These are phyloP conservation scores for Wallacemonas collosoma DNA, from an alignment of 208 protist genomes.

Conservation along the genomic window DNA sequence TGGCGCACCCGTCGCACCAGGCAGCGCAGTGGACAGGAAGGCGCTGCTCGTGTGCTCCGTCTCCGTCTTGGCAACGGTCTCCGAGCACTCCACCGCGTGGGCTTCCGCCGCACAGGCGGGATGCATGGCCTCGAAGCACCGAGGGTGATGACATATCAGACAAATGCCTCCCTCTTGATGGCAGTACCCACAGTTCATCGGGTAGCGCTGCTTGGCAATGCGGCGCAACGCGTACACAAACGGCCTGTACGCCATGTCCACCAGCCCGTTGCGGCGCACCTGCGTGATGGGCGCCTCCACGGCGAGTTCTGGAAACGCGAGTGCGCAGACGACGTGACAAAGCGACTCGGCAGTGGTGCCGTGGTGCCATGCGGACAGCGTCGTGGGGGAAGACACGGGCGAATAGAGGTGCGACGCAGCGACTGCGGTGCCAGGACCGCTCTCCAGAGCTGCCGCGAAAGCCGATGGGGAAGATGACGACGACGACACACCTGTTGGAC, in stretches of 20 bases:
- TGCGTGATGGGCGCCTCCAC: constrained; percentile 32
- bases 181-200: constrained; percentile 62
- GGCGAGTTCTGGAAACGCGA: constrained; percentile 56
- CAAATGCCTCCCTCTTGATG: constrained; percentile 38
- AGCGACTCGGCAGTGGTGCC: constrained; percentile 19
- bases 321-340: constrained; percentile 66
- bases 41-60: constrained; percentile 4
- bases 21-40: background rate
- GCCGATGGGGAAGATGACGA: background rate
- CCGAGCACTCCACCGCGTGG: constrained; percentile 57
- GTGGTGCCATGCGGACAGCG: background rate
- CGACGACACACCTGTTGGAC: background rate
- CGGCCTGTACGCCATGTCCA: constrained; percentile 41
- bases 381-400: background rate
- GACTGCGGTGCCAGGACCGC: background rate
- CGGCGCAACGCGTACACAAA: constrained; percentile 37
- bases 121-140: constrained; percentile 76
- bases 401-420: background rate
- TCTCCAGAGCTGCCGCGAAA: background rate
- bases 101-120: constrained; percentile 64
- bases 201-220: constrained; percentile 34
- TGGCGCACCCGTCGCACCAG: background rate
- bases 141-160: constrained; percentile 53
- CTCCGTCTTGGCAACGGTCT: constrained; percentile 4
- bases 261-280: constrained; percentile 27